Evolutionary conservation across 352 stramenopile genomes (phyloP).

Genomic region (Nothophytophthora sp.): DNA sequence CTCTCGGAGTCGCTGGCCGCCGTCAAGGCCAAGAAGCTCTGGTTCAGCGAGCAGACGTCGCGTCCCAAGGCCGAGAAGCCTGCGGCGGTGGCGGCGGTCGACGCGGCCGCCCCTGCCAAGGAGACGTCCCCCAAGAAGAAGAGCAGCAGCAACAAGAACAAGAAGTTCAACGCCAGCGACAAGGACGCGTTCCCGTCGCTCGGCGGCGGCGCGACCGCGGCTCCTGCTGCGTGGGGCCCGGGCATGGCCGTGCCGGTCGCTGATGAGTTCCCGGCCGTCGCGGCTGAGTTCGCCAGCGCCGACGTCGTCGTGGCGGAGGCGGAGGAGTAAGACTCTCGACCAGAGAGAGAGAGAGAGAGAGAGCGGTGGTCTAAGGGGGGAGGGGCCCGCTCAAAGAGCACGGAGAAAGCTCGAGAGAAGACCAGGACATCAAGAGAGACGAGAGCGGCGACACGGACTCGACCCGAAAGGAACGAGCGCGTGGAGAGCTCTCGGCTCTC

Average conservation of each 20-base stretch:
- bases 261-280: conserved; percentile 35
- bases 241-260: conserved; percentile 43
- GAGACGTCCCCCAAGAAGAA: conserved; percentile 61
- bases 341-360: too few species aligned
- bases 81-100: conserved; percentile 11
- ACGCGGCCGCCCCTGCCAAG: conserved; percentile 20
- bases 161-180: conserved; percentile 84
- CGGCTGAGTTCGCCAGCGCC: conserved; percentile 37
- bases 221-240: conserved; percentile 63
- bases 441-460: too few species aligned
- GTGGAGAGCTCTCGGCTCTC: too few species aligned
- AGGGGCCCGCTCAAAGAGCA: conserved; percentile 19
- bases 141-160: conserved; percentile 78
- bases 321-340: conserved; percentile 36
- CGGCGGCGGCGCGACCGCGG: conserved; percentile 42
- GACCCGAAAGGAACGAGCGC: too few species aligned
- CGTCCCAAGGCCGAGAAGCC: conserved; percentile 44
- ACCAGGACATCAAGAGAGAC: too few species aligned
- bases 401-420: too few species aligned
- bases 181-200: conserved; percentile 83
- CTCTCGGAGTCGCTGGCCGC: conserved; percentile 90
- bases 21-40: conserved; percentile 96
- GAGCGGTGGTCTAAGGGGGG: conserved; percentile 10
- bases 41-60: conserved; percentile 74
- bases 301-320: conserved; percentile 46